A percentile compares a stretch with the other conserved stretches of the same genome.
Conservation (phyloP, 1,284 basidiomycete genomes). For the Ganoderma sp. region DNA sequence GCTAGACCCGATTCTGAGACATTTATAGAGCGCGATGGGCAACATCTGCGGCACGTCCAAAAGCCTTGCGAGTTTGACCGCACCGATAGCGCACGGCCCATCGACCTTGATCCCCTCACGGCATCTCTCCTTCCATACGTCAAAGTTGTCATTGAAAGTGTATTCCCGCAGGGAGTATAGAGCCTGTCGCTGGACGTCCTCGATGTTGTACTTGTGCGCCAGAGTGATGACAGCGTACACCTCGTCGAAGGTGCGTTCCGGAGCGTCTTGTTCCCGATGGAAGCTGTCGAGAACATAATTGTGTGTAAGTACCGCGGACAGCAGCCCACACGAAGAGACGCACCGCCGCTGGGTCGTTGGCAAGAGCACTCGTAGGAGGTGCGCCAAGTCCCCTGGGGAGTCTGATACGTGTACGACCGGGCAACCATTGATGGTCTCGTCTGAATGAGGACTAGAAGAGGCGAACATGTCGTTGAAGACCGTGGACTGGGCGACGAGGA, state of each 20-base stretch:
- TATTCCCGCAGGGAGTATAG: neutral
- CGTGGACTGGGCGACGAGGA: slow-evolving; percentile 27
- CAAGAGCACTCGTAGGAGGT: neutral
- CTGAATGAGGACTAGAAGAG: slow-evolving; percentile 19
- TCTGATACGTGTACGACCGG: slow-evolving; percentile 5
- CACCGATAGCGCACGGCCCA: neutral
- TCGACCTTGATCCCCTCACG: neutral
- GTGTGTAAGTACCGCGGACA: too few relatives aligned
- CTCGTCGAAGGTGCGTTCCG: neutral
- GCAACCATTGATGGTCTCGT: slow-evolving; percentile 19
- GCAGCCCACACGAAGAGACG: too few relatives aligned
- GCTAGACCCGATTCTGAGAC: neutral
- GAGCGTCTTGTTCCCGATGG: neutral
- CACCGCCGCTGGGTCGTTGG: neutral
- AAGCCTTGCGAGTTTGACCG: slow-evolving; percentile 20
- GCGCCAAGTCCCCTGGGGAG: neutral
- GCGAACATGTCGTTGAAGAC: slow-evolving; percentile 31
- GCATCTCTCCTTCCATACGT: neutral
- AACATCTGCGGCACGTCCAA: slow-evolving; percentile 11
- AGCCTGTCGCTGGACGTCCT: neutral
- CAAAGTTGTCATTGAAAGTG: neutral
- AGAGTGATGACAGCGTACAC: slow-evolving; percentile 13
- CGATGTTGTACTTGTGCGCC: slow-evolving; percentile 21
- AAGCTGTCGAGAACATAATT: too few relatives aligned
- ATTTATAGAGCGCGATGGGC: slow-evolving; percentile 8